A percentile compares a stretch with the other conserved stretches of the same genome.
Evolutionary conservation across 371 early-diverging fungal species (phyloP).

Genomic region (Apophysomyces variabilis): DNA sequence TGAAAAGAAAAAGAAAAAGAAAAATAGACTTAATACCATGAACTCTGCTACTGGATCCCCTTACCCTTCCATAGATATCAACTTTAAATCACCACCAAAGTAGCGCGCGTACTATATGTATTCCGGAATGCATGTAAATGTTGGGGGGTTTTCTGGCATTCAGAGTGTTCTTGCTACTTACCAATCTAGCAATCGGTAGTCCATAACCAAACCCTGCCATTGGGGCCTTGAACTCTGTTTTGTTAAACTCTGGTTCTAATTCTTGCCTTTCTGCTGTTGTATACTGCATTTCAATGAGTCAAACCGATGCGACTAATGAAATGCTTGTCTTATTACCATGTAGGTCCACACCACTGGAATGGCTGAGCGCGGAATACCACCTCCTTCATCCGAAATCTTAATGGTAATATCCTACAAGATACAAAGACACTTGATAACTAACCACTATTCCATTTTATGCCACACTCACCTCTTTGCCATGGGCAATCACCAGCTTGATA

Average conservation of each 20-base stretch:
- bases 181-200: constrained; percentile 84
- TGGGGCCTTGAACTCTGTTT: constrained; percentile 94
- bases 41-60: constrained; percentile 5
- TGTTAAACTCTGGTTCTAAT: constrained; percentile 81
- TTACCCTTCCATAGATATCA: constrained; percentile 97
- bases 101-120: constrained; percentile 80
- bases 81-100: constrained; percentile 94
- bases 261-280: constrained; percentile 93
- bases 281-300: constrained; percentile 52
- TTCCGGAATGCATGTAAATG: neutral
- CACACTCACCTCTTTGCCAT: constrained; percentile 83
- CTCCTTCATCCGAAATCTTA: constrained; percentile 97
- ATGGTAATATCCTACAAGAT: constrained; percentile 86
- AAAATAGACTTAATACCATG: no score
- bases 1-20: constrained; percentile 17
- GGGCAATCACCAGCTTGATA: constrained; percentile 92
- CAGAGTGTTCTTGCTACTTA: constrained; percentile 26
- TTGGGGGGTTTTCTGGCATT: no score
- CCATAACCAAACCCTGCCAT: constrained; percentile 99
- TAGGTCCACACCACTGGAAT: constrained; percentile 96
- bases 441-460: neutral
- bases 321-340: constrained; percentile 59
- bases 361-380: constrained; percentile 93
- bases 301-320: neutral
- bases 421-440: neutral